A percentile compares a stretch with the other conserved stretches of the same genome.
Evolutionary conservation across 31 red algal genomes (phyloP).

Genomic region (Odonthalia washingtoniensis): DNA sequence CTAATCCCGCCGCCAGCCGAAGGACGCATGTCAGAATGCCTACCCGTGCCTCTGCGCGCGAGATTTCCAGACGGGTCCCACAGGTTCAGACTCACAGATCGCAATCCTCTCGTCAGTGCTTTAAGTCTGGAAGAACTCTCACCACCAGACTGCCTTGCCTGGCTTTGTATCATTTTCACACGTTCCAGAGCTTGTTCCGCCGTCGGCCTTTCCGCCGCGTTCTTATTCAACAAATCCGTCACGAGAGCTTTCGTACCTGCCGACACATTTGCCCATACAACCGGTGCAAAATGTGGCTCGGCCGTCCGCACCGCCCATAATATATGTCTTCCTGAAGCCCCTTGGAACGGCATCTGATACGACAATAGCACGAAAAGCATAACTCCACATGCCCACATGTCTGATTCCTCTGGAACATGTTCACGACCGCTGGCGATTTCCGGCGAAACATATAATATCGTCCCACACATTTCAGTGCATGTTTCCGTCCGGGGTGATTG

Average conservation of each 20-base stretch:
- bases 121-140: conserved; percentile 30
- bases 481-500: conserved; percentile 46
- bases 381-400: conserved; percentile 96
- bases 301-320: conserved; percentile 55
- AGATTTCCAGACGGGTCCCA: conserved; percentile 72
- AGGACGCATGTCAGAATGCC: neutral
- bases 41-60: conserved; percentile 19
- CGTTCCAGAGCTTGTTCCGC: conserved; percentile 58
- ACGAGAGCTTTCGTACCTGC: conserved; percentile 72
- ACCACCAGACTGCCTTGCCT: neutral
- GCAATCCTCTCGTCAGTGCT: conserved; percentile 48
- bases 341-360: conserved; percentile 94
- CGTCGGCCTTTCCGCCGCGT: conserved; percentile 38
- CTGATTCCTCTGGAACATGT: conserved; percentile 80
- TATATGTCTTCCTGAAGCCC: conserved; percentile 65
- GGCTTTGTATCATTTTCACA: conserved; percentile 41
- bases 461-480: conserved; percentile 78
- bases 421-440: conserved; percentile 79
- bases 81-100: conserved; percentile 62
- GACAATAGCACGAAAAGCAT: conserved; percentile 88
- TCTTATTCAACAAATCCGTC: conserved; percentile 62
- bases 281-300: conserved; percentile 55
- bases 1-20: neutral
- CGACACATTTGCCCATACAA: conserved; percentile 78
- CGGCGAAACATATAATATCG: conserved; percentile 90